Conservation (phyloP, 306 rosid genomes). For the Ceratonia siliqua region DNA sequence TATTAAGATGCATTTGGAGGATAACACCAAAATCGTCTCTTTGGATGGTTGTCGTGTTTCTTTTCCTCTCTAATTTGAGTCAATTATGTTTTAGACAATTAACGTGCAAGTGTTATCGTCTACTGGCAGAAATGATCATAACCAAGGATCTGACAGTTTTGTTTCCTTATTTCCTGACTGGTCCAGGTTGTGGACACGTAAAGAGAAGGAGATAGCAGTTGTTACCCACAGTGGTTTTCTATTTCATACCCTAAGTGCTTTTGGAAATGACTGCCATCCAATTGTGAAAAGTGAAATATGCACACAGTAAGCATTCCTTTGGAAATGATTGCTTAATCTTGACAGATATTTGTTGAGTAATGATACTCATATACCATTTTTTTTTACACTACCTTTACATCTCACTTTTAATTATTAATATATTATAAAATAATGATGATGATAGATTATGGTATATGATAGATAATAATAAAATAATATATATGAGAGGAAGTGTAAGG, state of each 20-base stretch:
- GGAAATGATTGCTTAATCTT: not conserved
- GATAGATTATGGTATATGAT: too few relatives aligned
- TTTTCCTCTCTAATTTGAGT: not conserved
- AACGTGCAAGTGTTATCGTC: not conserved
- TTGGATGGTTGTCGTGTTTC: conserved; percentile 8
- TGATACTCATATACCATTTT: too few relatives aligned
- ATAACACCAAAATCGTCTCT: not conserved
- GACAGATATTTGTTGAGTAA: too few relatives aligned
- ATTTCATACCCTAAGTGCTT: conserved; percentile 62
- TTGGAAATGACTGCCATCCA: conserved; percentile 89
- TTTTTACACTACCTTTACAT: too few relatives aligned
- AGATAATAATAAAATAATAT: too few relatives aligned
- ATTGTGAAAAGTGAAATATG: conserved; percentile 67
- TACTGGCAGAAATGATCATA: conserved; percentile 19
- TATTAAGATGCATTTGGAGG: conserved; percentile 1
- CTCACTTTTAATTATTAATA: too few relatives aligned
- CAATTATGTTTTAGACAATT: not conserved
- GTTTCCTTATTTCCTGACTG: not conserved
- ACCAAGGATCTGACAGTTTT: not conserved
- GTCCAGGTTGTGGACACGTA: conserved; percentile 90
- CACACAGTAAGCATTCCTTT: conserved; percentile 55
- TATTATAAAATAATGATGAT: too few relatives aligned
- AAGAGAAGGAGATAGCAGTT: conserved; percentile 90
- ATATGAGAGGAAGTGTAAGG: too few relatives aligned
- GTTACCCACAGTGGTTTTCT: conserved; percentile 80